phyloP scores from a whole-genome alignment of 495 filamentous ascomycete genomes.

The Talaromyces stipitatus region DNA sequence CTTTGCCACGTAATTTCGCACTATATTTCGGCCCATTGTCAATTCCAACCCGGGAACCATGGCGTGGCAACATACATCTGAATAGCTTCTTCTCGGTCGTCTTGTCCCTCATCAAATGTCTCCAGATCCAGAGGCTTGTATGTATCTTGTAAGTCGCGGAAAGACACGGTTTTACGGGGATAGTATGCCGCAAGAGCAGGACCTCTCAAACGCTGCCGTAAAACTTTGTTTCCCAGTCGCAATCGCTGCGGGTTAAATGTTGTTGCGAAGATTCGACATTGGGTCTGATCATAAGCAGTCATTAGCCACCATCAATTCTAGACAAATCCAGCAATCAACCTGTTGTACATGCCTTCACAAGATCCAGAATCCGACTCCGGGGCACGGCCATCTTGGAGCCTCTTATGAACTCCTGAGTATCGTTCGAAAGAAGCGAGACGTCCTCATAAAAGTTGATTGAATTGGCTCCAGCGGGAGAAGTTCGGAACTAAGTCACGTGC shows the following conservation, averaged over 20 bases:
- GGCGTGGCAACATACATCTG: constrained; percentile 42
- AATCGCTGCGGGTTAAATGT: constrained; percentile 80
- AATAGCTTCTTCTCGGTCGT: constrained; percentile 71
- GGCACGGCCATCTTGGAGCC: constrained; percentile 58
- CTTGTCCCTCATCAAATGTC: constrained; percentile 65
- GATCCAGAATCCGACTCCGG: constrained; percentile 62
- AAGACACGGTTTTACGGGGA: constrained; percentile 61
- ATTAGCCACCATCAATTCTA: neutral
- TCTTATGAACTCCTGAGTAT: neutral
- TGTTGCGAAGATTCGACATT: constrained; percentile 83
- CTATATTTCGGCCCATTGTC: constrained; percentile 24
- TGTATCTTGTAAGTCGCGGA: constrained; percentile 54
- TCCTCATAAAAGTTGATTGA: neutral
- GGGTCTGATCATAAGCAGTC: constrained; percentile 44
- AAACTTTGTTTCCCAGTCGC: constrained; percentile 79
- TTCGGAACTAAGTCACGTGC: neutral
- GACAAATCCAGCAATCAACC: neutral
- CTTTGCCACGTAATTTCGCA: constrained; percentile 75
- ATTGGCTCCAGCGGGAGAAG: neutral
- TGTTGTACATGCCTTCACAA: constrained; percentile 58
- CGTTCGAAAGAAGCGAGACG: neutral
- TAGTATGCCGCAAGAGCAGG: constrained; percentile 79
- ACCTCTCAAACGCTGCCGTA: constrained; percentile 77
- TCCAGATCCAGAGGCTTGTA: constrained; percentile 48
- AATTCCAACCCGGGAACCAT: neutral